phyloP scores from a whole-genome alignment of 768 basidiomycete genomes.

The Cantharellus cinnabarinus region DNA sequence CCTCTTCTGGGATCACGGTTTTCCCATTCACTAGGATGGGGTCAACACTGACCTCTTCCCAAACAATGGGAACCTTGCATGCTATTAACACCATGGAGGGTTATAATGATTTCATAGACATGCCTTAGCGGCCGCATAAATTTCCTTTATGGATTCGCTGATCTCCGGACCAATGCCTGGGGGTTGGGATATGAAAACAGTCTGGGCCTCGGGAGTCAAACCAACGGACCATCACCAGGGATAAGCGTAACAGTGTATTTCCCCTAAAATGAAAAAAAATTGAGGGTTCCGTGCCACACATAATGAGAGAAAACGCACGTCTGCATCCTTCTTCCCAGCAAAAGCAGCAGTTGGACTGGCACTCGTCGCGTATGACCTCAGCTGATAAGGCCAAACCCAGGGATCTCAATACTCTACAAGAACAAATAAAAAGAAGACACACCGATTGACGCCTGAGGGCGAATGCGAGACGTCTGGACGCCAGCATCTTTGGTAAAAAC shows the following conservation, averaged over 20 bases:
- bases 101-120: neutral
- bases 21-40: slow-evolving; percentile 88
- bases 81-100: neutral
- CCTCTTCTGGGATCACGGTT: slow-evolving; percentile 85
- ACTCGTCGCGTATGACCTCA: slow-evolving; percentile 14
- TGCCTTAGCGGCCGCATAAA: slow-evolving; percentile 70
- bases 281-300: neutral
- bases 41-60: slow-evolving; percentile 97
- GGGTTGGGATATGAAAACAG: slow-evolving; percentile 7
- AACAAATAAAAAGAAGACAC: neutral
- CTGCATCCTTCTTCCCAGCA: slow-evolving; percentile 70
- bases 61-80: slow-evolving; percentile 79
- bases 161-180: slow-evolving; percentile 98
- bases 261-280: slow-evolving; percentile 31
- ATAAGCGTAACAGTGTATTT: slow-evolving; percentile 94
- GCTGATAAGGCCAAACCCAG: neutral
- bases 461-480: neutral
- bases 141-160: slow-evolving; percentile 83
- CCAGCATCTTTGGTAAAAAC: neutral
- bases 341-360: slow-evolving; percentile 72
- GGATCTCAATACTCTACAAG: neutral
- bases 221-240: slow-evolving; percentile 71
- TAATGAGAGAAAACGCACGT: slow-evolving; percentile 33
- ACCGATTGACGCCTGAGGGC: neutral
- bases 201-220: slow-evolving; percentile 3